A percentile compares a stretch with the other conserved stretches of the same genome.
Conservation (phyloP, 495 filamentous ascomycete genomes). For the Tuber microsphaerosporum region DNA sequence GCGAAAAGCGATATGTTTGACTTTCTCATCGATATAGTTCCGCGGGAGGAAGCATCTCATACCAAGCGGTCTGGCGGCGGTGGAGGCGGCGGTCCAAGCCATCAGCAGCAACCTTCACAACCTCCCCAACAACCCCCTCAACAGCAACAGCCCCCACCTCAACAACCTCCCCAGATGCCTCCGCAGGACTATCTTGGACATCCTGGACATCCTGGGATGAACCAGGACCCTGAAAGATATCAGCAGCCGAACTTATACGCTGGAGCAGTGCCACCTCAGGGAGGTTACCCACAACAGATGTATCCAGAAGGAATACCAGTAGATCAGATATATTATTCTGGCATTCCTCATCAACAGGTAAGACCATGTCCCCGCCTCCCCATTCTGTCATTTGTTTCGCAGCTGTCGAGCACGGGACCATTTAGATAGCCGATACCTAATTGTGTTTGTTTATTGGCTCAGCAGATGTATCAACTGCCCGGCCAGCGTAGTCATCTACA, state of each 20-base stretch:
- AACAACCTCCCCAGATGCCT: slow-evolving; percentile 37
- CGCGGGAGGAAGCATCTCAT: slow-evolving; percentile 85
- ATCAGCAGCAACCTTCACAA: slow-evolving; percentile 38
- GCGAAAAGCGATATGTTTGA: slow-evolving; percentile 99
- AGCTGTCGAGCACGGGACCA: slow-evolving; percentile 36
- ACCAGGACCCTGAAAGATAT: slow-evolving; percentile 71
- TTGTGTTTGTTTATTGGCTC: slow-evolving; percentile 38
- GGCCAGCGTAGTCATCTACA: slow-evolving; percentile 49
- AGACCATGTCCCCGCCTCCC: slow-evolving; percentile 34
- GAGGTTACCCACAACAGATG: slow-evolving; percentile 61
- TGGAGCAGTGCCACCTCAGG: slow-evolving; percentile 51
- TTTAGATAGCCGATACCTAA: slow-evolving; percentile 37
- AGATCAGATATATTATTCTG: slow-evolving; percentile 79
- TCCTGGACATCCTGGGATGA: slow-evolving; percentile 56
- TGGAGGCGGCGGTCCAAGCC: slow-evolving; percentile 46
- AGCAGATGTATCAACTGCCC: slow-evolving; percentile 54
- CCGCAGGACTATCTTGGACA: slow-evolving; percentile 61
- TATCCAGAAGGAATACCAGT: slow-evolving; percentile 55
- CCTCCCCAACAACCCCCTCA: slow-evolving; percentile 38
- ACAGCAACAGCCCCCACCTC: slow-evolving; percentile 36
- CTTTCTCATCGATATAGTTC: slow-evolving; percentile 98
- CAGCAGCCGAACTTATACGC: slow-evolving; percentile 69
- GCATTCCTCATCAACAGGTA: slow-evolving; percentile 80
- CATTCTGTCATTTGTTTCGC: slow-evolving; percentile 33
- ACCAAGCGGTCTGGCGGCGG: slow-evolving; percentile 66